phyloP scores from a whole-genome alignment of 805 yeast species.

The Myxozyma mucilagina region DNA sequence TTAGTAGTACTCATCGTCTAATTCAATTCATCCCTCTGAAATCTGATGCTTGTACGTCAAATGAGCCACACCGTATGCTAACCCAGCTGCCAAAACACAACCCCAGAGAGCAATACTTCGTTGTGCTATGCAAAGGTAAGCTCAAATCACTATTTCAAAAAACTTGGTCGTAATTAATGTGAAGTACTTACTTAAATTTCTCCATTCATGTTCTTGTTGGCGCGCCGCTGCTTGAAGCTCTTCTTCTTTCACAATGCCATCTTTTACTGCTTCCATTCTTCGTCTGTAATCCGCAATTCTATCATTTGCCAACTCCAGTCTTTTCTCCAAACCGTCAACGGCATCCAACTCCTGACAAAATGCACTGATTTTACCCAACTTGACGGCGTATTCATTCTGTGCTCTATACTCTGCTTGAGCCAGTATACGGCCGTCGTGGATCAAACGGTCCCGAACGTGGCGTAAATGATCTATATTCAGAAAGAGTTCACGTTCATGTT shows the following conservation, averaged over 20 bases:
- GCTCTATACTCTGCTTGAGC: constrained; percentile 9
- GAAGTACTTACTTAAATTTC: constrained; percentile 1
- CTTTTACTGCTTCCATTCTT: constrained; percentile 1
- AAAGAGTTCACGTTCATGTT: background rate
- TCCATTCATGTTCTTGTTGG: background rate
- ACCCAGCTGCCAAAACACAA: background rate
- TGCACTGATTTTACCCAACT: constrained; percentile 15
- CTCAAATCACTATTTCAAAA: background rate
- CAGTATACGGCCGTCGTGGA: constrained; percentile 1
- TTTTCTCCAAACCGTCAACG: constrained; percentile 9
- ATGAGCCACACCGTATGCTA: background rate
- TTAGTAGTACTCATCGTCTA: too few species aligned
- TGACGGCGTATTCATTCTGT: constrained; percentile 7
- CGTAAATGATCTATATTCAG: background rate
- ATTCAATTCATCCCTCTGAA: background rate
- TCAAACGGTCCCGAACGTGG: constrained; percentile 4
- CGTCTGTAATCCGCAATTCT: constrained; percentile 11
- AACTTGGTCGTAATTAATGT: background rate
- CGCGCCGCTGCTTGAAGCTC: constrained; percentile 1
- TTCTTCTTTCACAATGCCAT: constrained; percentile 2
- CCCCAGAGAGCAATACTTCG: constrained; percentile 8
- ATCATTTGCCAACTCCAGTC: constrained; percentile 9
- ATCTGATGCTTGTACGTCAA: background rate
- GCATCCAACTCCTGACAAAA: constrained; percentile 12
- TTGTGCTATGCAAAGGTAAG: constrained; percentile 2